Conservation (phyloP, 345 rosid species). For the Populus davidiana region DNA sequence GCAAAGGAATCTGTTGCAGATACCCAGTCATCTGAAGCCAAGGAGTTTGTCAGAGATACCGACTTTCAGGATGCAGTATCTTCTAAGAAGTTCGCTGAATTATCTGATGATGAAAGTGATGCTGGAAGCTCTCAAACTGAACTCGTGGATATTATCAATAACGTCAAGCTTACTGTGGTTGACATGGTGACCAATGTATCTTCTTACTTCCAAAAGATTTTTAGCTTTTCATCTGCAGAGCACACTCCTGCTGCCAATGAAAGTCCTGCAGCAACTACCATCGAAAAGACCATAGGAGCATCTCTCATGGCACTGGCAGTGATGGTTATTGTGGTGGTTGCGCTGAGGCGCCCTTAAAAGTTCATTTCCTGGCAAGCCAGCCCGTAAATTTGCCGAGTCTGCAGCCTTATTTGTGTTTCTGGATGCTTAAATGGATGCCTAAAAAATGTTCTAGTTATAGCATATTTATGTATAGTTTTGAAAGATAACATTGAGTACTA, state of each 20-base stretch:
- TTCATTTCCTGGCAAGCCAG: not conserved
- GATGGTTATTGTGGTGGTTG: conserved; percentile 56
- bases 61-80: conserved; percentile 22
- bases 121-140: conserved; percentile 10
- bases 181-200: conserved; percentile 52
- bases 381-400: conserved; percentile 39
- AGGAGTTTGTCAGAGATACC: conserved; percentile 22
- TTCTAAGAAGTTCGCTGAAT: conserved; percentile 22
- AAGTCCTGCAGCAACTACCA: conserved; percentile 17
- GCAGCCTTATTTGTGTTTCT: not conserved
- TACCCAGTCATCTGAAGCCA: not conserved
- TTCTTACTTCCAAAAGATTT: conserved; percentile 46
- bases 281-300: conserved; percentile 38
- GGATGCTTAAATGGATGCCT: not conserved
- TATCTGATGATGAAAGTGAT: conserved; percentile 25
- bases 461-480: not conserved
- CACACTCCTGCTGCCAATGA: conserved; percentile 26
- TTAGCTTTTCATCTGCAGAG: conserved; percentile 33
- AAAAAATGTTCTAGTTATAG: not conserved
- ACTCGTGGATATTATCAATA: conserved; percentile 30
- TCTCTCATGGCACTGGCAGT: conserved; percentile 58
- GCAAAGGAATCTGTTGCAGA: conserved; percentile 19
- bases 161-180: conserved; percentile 44
- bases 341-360: conserved; percentile 51
- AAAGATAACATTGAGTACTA: no score